Conservation (phyloP, 768 basidiomycete species). For the Dendrothele bispora region DNA sequence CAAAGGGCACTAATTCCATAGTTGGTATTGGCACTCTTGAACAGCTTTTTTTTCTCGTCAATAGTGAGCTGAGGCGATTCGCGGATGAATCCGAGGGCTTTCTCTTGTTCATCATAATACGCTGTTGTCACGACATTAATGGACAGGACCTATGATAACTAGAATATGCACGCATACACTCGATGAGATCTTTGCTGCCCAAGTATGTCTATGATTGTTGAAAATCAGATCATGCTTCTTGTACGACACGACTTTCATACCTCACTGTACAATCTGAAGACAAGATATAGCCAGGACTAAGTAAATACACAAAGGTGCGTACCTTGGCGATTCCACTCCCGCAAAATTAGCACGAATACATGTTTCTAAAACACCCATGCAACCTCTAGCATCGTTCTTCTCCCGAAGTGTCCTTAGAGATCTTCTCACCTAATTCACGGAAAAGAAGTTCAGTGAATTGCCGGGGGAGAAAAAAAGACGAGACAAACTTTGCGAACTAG, state of each 20-base stretch:
- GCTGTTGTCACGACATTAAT: conserved; percentile 41
- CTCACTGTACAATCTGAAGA: conserved; percentile 81
- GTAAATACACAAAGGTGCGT: conserved; percentile 2
- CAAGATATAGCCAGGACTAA: conserved; percentile 7
- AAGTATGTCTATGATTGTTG: conserved; percentile 68
- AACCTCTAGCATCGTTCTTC: conserved; percentile 78
- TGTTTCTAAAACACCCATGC: conserved; percentile 88
- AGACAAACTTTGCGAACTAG: conserved; percentile 70
- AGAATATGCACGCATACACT: conserved; percentile 53
- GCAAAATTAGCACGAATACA: conserved; percentile 93
- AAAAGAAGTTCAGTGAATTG: background rate
- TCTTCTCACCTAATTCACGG: conserved; percentile 56
- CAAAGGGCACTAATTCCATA: conserved; percentile 89
- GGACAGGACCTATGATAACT: background rate
- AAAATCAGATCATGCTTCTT: conserved; percentile 8
- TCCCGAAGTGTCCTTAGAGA: conserved; percentile 73
- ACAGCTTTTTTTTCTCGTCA: conserved; percentile 90
- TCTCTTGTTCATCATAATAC: conserved; percentile 78
- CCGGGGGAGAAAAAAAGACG: background rate
- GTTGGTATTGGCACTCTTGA: conserved; percentile 86
- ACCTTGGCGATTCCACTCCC: conserved; percentile 85
- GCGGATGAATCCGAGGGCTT: conserved; percentile 74
- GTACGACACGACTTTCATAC: conserved; percentile 53
- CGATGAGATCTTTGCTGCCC: conserved; percentile 88
- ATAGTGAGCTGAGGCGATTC: conserved; percentile 68